Base-by-base conservation (phyloP, 2,329 filamentous ascomycete genomes). In the Zalaria sp. region DNA sequence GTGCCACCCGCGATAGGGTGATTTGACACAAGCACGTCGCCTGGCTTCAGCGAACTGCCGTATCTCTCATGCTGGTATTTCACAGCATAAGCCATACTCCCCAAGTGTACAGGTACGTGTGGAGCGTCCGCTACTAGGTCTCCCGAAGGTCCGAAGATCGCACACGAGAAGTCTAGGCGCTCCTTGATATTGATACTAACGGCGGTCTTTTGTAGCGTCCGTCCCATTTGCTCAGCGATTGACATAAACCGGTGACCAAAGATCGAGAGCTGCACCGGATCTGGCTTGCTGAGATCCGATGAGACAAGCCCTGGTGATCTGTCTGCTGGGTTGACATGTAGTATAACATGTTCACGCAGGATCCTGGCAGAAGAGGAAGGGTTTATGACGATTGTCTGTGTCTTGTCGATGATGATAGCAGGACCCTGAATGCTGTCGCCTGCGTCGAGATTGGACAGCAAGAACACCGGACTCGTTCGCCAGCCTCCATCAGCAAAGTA, bases 1-100 rank as follows among this genome's bases (percentile, higher is more conserved):
- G 60, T 64, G 7, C 62, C 63, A 34, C 63, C 64, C 42, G 55
- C 57, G 9, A 51, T 44, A 1, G 63, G 63, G 45, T 64, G 59
- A 39, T 67, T 67, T 6, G 59, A 59, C 5, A 63, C 44, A 9
- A 66, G 53, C 4, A 64, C 61, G 39, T 66, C 63, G 2, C 63
- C 63, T 1, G 56, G 53, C n/a, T 52, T 51, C 4, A 66, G 42
- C n/a, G 56, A 53, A 3, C 56, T 56, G 1, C 47, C 43, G 50
- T 57, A 60, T 8, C 55, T 51, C 11, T 57, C 50, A 36, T 63
- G 60, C 39, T 66, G 63, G 2, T 57, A 60, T 8, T 57, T 52
- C 3, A 66, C 59, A 5, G 61, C 62, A 39, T 61, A 61, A 37
- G 61, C 58, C 63, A 66, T 66, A n/a, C 42, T 47, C 1, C 53